Conservation (phyloP, 129 eudicot species). For the Scalesia atractyloides region DNA sequence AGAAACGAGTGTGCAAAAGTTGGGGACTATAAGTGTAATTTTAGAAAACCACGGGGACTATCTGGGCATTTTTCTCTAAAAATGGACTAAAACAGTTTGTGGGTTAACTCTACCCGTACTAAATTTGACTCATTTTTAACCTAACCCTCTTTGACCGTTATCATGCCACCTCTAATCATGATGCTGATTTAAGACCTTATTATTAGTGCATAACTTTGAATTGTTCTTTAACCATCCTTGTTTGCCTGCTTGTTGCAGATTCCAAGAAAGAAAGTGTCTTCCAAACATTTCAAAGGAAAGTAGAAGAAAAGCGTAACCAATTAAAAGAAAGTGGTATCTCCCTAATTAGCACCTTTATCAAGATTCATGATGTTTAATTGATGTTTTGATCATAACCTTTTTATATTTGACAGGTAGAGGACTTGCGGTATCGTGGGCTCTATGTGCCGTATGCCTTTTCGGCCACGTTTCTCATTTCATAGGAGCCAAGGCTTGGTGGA, state of each 20-base stretch:
- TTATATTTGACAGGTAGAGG: constrained; percentile 68
- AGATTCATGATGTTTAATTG: constrained; percentile 1
- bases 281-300: constrained; percentile 86
- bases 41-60: too few species aligned
- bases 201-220: neutral
- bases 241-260: constrained; percentile 52
- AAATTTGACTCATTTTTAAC: neutral
- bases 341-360: constrained; percentile 4
- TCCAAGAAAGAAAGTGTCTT: constrained; percentile 49
- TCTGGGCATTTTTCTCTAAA: too few species aligned
- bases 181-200: constrained; percentile 13
- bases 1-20: too few species aligned
- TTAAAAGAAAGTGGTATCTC: constrained; percentile 84
- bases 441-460: constrained; percentile 94
- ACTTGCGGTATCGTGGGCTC: constrained; percentile 96
- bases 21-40: too few species aligned
- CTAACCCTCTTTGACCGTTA: neutral
- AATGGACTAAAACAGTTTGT: neutral
- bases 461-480: constrained; percentile 93
- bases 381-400: neutral
- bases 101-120: neutral
- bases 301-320: constrained; percentile 71
- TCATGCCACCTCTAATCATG: neutral
- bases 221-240: constrained; percentile 17
- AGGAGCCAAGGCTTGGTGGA: constrained; percentile 92